Evolutionary conservation across 176 grass and related monocot species (phyloP), one percentile per base, ranked within the genome.

Genomic region (Eremochloa ophiuroides): DNA sequence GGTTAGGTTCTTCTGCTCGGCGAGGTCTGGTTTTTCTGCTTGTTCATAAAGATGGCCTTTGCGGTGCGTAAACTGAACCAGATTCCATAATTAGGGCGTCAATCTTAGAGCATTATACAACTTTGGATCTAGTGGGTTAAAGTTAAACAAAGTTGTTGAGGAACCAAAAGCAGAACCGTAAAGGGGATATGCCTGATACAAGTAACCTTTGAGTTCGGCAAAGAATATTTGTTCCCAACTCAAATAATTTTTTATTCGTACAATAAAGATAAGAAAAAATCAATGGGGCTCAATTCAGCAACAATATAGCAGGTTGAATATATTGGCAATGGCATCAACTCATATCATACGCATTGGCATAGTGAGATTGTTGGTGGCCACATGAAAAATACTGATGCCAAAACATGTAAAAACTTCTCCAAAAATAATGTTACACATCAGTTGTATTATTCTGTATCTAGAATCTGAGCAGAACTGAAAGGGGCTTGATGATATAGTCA

Each of bases 201-300:
- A 51, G 20, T 53, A 53, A n/a, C 50, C 50, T 55, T 89, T 0
- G 83, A 91, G 44, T 96, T 91, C 83, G 3, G 9, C 48, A 59
- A 58, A 23, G 23, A 59, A 25, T 27, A 59, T 26, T 26, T 59
- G 55, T 59, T 62, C 11, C 25, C 23, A 71, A 28, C 37, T 42
- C 2, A 20, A 28, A 44, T 41, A 61, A 40, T 40, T 40, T 25
- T 43, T 1, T 25, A 40, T 16, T 16, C 42, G 0, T 20, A 17
- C 23, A 30, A 17, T 13, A 50, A 47, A 48, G 7, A 1, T 1
- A 22, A 9, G 20, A 29, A 16, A 20, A 30, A 47, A 29, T 20
- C 4, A 9, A 47, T 20, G 8, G 1, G 11, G 35, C 17, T 30
- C 16, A 78, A 50, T 50, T 28, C 6, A 26, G 39, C 15, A 72